Base-by-base conservation (phyloP, 1,284 basidiomycete species). In the Boletus sp. region DNA sequence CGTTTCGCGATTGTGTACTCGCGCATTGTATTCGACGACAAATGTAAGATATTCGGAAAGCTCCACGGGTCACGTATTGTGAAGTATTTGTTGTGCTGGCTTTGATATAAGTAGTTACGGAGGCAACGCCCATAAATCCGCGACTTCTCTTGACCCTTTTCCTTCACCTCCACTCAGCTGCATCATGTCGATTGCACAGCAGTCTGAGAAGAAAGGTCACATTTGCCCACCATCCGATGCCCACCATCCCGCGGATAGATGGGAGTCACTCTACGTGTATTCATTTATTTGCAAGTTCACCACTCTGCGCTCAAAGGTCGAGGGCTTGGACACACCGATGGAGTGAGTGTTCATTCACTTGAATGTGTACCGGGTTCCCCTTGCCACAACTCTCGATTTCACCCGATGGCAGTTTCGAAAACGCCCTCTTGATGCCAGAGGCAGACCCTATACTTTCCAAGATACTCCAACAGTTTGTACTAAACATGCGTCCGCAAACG, bases 261-360 rank as follows among this genome's bases (percentile, higher is more conserved):
- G 90, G 90, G 90, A 92, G 76, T 84, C 86, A n/a, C 74, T 89
- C 63, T 92, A 91, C 73, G 83, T 92, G 43, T 92, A 91, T 73
- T 82, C 84, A 31, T 92, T 92, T 77, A 85, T 92, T 65, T 84
- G 82, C 77, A 89, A 84, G 73, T 92, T 90, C 76, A 90, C 89
- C 24, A 78, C 82, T 73, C 76, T 92, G 63, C 83, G 83, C 65
- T 76, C 78, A 57, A 91, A 89, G 74, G 78, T 89, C 33, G 88
- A 91, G 71, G 88, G 89, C 54, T 76, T 92, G 57, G 84, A 91
- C 68, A 81, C 84, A 65, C 83, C 86, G 52, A 85, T 87, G 84
- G 89, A 91, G 90, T 92, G 74, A 77, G 90, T 82, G 49, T 53
- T 33, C 56, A 46, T 65, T 52, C 59, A 51, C 57, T 56, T 41